Base-by-base conservation (phyloP, 108 stramenopile species). In the Pseudonitzschia multiseries region DNA sequence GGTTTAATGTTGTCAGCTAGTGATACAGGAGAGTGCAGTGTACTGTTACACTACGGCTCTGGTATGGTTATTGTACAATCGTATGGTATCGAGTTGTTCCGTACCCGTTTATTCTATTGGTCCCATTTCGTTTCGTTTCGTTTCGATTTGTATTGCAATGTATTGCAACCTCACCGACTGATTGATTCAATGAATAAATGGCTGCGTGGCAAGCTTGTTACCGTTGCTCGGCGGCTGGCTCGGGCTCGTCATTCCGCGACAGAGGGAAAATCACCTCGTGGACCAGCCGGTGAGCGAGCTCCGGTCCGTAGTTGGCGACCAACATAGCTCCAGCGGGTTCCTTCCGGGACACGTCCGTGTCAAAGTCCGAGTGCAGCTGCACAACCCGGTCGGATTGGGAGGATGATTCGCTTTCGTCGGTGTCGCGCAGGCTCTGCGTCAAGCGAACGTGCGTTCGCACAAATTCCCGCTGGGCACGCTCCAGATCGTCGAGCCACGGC, bases 241-340 rank as follows among this genome's bases (percentile, higher is more conserved):
- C 18, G 1, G 17, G 46, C 57, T 59, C 29, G 29, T 59, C 29
- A 14, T 59, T 62, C 18, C 61, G 27, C 0, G 66, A 67, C 10
- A 67, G 36, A 18, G 66, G 66, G 43, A 67, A 67, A 14, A 67
- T 26, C 15, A 67, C 44, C 28, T 27, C 41, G 21, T 67, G 66
- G 28, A 46, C 43, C 21, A 67, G 21, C 18, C 28, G 17, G 21
- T 48, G n/a, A 0, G 26, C 66, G 5, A 67, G n/a, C 13, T 67
- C 44, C 15, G 2, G 0, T 17, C 66, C 66, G 18, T 26, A 67
- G 28, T 18, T 24, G 28, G n/a, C 18, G 8, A n/a, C 8, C 44
- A 67, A 18, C 17, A 67, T 13, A 2, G 31, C n/a, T 12, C 66
- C 66, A 0, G 66, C 66, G 2, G 66, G 66, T 67, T 67, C 66